Evolutionary conservation across 148 eudicot genomes (phyloP), one percentile per base, ranked within the genome.

Genomic region (Camellia granthamiana): DNA sequence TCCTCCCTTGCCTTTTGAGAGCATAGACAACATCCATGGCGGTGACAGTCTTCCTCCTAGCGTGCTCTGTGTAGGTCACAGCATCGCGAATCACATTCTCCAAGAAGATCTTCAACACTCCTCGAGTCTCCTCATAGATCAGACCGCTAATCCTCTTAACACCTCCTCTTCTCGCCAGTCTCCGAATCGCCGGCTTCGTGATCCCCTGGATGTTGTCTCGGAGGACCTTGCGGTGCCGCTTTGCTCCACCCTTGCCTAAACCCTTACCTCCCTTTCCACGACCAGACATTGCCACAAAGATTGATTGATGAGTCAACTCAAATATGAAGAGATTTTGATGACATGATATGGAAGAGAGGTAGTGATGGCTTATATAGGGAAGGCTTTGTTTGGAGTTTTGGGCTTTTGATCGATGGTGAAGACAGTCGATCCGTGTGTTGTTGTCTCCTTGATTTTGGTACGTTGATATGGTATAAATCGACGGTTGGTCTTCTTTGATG

Each of bases 21-120:
- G 87, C 87, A 38, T 84, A 84, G 38, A 84, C 86, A 23, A 84
- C 86, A 77, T 84, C 86, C 86, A 84, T 84, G 69, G 87, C 87
- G 8, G 87, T 82, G 2, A 85, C 87, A 1, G 87, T 85, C 84
- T 85, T 85, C 81, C 87, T 85, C 78, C 87, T 76, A 1, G 87
- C 87, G 18, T 85, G 87, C 80, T 85, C 87, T 5, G 87, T 85
- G 80, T 85, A 85, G 18, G 84, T 82, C n/a, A 85, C 87, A 5
- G 87, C 82, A 71, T 85, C 84, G 23, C 87, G 82, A 72, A 85
- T 85, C 64, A 85, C 87, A 38, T 85, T 82, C 84, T 85, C 87
- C 49, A 85, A 73, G 52, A 85, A 85, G 58, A 85, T 82, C 84
- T 85, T 85, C 60, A 85, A 46, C 0, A 85, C 87, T 0, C 84